Conservation (phyloP, 2,329 filamentous ascomycete genomes). For the Curvularia sp. region DNA sequence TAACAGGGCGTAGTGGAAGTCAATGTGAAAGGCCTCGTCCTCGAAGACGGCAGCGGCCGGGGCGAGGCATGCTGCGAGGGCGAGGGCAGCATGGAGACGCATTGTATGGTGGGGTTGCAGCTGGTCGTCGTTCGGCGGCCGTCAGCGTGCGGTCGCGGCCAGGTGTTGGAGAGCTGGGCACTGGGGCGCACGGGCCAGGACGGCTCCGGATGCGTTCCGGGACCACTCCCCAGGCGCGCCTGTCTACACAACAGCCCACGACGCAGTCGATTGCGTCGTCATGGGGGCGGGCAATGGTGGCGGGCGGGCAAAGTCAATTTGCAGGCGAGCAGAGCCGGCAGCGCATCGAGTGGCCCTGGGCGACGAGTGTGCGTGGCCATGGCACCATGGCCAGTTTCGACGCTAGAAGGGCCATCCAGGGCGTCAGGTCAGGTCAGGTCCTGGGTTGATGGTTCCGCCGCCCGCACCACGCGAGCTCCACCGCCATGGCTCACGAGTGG, state of each 20-base stretch:
- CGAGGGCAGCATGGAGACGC: conserved; percentile 47
- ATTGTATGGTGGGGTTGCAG: conserved; percentile 37
- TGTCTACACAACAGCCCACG: too few species aligned
- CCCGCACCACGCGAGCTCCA: conserved; percentile 12
- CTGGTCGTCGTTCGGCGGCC: conserved; percentile 12
- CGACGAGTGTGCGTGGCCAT: background rate
- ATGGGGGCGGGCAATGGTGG: background rate
- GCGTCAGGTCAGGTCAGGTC: background rate
- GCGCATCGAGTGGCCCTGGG: background rate
- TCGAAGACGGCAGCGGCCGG: conserved; percentile 74
- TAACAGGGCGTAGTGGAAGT: conserved; percentile 91
- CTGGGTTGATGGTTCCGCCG: conserved; percentile 6
- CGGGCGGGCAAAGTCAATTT: conserved; percentile 7
- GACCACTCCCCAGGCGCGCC: background rate
- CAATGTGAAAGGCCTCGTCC: conserved; percentile 89
- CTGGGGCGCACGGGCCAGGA: conserved; percentile 2
- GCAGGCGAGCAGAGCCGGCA: conserved; percentile 1
- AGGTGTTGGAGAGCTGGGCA: background rate
- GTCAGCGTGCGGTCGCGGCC: background rate
- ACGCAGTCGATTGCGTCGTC: too few species aligned
- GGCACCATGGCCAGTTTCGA: background rate
- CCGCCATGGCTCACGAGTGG: conserved; percentile 2
- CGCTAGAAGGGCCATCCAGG: conserved; percentile 12
- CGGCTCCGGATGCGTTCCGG: conserved; percentile 5
- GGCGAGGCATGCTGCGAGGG: conserved; percentile 54